These are phyloP conservation scores for Colletotrichum liaoningense DNA, from an alignment of 2,329 filamentous ascomycete genomes.

Conservation along the genomic window DNA sequence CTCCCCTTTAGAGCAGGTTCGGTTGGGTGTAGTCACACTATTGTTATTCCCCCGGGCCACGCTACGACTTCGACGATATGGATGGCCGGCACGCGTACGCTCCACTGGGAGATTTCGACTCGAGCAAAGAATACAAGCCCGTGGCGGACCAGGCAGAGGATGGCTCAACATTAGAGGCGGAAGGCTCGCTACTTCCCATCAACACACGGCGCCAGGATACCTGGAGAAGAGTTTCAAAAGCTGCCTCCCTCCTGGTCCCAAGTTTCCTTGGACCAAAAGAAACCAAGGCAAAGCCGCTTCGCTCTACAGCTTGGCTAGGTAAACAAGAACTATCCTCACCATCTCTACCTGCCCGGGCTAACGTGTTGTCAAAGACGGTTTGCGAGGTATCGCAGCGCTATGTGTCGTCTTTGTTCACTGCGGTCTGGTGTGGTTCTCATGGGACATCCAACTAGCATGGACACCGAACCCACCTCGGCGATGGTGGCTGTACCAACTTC, in stretches of 20 bases:
- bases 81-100: too few species aligned
- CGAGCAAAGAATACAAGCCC: too few species aligned
- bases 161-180: too few species aligned
- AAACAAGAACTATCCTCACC: background rate
- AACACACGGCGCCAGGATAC: too few species aligned
- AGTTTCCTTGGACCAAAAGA: conserved; percentile 7
- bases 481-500: conserved; percentile 35
- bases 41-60: too few species aligned
- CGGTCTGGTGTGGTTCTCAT: conserved; percentile 11
- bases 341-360: background rate
- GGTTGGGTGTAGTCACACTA: too few species aligned
- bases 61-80: too few species aligned
- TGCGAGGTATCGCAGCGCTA: conserved; percentile 15
- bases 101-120: too few species aligned
- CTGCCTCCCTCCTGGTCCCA: background rate
- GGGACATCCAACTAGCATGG: conserved; percentile 16
- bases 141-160: too few species aligned
- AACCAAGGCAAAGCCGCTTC: background rate
- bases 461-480: conserved; percentile 3
- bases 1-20: too few species aligned
- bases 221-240: too few species aligned
- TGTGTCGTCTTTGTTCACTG: conserved; percentile 10
- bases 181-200: too few species aligned
- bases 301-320: conserved; percentile 21
- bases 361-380: background rate